Evolutionary conservation across 345 rosid genomes (phyloP).

Genomic region (Erodium maritimum): DNA sequence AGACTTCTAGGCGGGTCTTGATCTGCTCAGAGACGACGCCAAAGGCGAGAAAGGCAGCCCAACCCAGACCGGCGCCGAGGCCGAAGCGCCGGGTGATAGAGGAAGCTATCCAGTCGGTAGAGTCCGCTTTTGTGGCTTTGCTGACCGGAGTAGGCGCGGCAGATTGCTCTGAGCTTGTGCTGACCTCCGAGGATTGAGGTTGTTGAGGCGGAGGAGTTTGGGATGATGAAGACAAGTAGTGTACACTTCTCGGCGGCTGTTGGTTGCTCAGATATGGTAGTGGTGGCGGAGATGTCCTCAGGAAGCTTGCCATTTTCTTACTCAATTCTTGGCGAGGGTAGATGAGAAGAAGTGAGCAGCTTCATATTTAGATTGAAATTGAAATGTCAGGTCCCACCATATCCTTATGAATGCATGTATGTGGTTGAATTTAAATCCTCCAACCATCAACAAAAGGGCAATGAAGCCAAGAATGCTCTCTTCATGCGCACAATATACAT

Average conservation of each 20-base stretch:
- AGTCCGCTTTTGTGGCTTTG: constrained; percentile 24
- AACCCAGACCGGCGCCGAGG: constrained; percentile 80
- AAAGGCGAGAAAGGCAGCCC: constrained; percentile 71
- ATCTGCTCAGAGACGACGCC: constrained; percentile 87
- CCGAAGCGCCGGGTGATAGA: constrained; percentile 77
- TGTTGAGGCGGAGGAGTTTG: not conserved
- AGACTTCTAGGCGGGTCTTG: constrained; percentile 72
- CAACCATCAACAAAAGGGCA: too few species aligned
- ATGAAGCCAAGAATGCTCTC: too few species aligned
- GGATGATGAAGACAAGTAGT: not conserved
- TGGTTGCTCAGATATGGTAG: not conserved
- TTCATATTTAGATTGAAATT: too few species aligned
- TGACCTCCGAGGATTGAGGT: not conserved
- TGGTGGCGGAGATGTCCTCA: not conserved
- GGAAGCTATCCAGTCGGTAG: constrained; percentile 87
- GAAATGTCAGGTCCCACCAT: too few species aligned
- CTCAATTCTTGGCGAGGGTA: not conserved
- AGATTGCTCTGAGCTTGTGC: not conserved
- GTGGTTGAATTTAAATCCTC: too few species aligned
- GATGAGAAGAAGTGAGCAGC: not conserved
- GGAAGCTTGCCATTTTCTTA: not conserved
- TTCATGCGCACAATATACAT: too few species aligned
- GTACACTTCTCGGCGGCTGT: not conserved
- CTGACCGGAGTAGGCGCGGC: not conserved
- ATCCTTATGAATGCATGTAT: too few species aligned